Conservation (phyloP, 495 filamentous ascomycete genomes). For the Glonium stellatum region DNA sequence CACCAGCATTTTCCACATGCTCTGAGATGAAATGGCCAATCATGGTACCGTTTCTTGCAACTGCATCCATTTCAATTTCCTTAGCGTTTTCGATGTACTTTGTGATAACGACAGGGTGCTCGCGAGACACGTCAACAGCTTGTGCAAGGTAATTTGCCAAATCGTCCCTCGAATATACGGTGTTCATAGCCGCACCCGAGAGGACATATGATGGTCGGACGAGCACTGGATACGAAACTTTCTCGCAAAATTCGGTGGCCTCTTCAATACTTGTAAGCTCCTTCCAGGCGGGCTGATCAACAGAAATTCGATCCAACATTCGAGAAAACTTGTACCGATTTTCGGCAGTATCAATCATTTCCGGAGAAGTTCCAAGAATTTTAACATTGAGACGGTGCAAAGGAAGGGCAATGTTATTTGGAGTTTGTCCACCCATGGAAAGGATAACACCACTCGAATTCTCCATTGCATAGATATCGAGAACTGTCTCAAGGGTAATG, state of each 20-base stretch:
- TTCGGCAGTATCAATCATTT: conserved; percentile 98
- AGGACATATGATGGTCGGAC: conserved; percentile 96
- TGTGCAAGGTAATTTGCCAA: conserved; percentile 86
- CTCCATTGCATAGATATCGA: conserved; percentile 94
- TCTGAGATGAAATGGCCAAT: conserved; percentile 92
- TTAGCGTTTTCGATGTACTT: conserved; percentile 98
- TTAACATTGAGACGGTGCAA: conserved; percentile 83
- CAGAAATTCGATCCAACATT: conserved; percentile 87
- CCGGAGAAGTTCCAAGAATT: conserved; percentile 89
- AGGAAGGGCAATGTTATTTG: conserved; percentile 94
- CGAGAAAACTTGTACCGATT: conserved; percentile 98
- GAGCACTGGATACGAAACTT: conserved; percentile 87
- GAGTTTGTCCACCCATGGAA: conserved; percentile 96
- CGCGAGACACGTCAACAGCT: conserved; percentile 84
- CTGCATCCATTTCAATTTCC: conserved; percentile 97
- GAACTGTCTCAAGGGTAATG: conserved; percentile 86
- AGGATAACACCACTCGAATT: conserved; percentile 83
- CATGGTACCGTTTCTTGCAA: conserved; percentile 78
- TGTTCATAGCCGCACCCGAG: conserved; percentile 97
- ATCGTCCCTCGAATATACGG: conserved; percentile 87
- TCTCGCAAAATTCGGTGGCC: conserved; percentile 75
- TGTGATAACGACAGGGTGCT: conserved; percentile 97
- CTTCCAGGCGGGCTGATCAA: conserved; percentile 97
- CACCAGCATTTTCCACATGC: conserved; percentile 95
- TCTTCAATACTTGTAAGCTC: conserved; percentile 88